phyloP scores from a whole-genome alignment of 73 alveolate genomes.

The Paramecium sexaurelia region DNA sequence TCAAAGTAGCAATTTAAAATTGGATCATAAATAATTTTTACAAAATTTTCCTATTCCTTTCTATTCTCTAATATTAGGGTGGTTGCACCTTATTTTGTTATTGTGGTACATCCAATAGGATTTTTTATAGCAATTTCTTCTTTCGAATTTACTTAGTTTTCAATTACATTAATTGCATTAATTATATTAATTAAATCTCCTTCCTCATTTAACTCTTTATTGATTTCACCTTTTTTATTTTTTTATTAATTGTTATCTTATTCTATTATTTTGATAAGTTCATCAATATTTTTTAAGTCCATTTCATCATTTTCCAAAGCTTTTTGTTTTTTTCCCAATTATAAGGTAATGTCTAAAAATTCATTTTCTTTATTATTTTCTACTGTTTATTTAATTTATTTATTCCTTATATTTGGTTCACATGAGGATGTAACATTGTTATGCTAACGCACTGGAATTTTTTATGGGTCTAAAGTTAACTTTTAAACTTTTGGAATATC shows the following conservation, averaged over 20 bases:
- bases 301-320: not conserved
- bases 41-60: not conserved
- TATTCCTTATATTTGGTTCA: not conserved
- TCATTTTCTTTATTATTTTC: not conserved
- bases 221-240: not conserved
- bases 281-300: not conserved
- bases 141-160: not conserved
- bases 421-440: not conserved
- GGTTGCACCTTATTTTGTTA: not conserved
- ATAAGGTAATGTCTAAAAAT: not conserved
- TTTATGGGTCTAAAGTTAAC: not conserved
- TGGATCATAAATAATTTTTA: not conserved
- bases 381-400: not conserved
- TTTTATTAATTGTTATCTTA: not conserved
- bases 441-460: not conserved
- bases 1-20: slow-evolving; percentile 5
- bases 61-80: not conserved
- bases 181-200: not conserved
- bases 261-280: not conserved
- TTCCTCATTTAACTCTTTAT: not conserved
- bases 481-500: not conserved
- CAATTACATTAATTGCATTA: not conserved
- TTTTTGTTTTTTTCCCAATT: not conserved
- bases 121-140: not conserved
- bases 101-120: slow-evolving; percentile 14